Conservation (phyloP, 345 rosid genomes). For the Populus ilicifolia region DNA sequence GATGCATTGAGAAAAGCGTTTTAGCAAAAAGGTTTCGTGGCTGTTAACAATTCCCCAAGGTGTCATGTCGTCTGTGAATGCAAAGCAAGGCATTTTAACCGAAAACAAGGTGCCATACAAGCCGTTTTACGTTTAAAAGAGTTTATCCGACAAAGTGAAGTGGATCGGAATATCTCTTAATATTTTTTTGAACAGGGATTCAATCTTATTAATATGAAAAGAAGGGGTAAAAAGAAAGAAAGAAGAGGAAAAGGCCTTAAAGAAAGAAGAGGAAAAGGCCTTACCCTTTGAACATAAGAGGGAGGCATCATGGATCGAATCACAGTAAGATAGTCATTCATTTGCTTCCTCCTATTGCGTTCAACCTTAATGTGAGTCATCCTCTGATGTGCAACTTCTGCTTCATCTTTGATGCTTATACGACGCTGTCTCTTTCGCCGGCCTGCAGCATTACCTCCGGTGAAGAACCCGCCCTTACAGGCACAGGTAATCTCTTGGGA, state of each 20-base stretch:
- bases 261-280: not conserved
- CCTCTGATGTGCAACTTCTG: constrained; percentile 64
- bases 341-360: constrained; percentile 68
- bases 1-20: not conserved
- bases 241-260: not conserved
- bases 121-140: not conserved
- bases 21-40: not conserved
- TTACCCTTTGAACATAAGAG: constrained; percentile 60
- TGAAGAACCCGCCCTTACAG: not conserved
- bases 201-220: not conserved
- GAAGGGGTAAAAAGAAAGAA: not conserved
- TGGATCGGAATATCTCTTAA: not conserved
- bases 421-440: constrained; percentile 44
- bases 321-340: constrained; percentile 56
- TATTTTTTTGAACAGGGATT: not conserved
- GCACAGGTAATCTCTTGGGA: constrained; percentile 13
- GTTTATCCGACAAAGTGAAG: not conserved
- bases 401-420: constrained; percentile 36
- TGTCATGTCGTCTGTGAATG: not conserved
- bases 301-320: constrained; percentile 62
- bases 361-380: constrained; percentile 66
- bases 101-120: not conserved
- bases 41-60: not conserved
- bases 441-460: constrained; percentile 7
- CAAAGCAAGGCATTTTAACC: not conserved